These are phyloP conservation scores for Komagataella populi DNA, from an alignment of 805 yeast species.

Conservation along the genomic window DNA sequence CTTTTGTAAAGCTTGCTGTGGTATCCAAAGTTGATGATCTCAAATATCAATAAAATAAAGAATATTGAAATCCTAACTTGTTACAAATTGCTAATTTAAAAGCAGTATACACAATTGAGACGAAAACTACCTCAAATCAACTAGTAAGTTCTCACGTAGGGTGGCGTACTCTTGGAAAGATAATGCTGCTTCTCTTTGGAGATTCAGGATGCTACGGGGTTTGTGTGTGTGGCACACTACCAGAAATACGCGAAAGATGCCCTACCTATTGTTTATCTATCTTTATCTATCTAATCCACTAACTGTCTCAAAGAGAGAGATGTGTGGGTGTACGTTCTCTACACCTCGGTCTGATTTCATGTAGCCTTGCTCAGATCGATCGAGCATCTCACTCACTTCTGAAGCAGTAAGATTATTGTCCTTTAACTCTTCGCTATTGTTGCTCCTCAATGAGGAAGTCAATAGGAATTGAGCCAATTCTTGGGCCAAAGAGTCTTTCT, in stretches of 20 bases:
- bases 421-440: constrained; percentile 5
- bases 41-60: not conserved
- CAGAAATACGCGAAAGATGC: not conserved
- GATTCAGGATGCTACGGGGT: not conserved
- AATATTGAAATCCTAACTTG: not conserved
- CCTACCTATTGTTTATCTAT: not conserved
- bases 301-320: constrained; percentile 22
- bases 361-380: constrained; percentile 32
- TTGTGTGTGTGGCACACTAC: not conserved
- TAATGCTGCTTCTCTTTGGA: not conserved
- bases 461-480: constrained; percentile 27
- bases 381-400: constrained; percentile 36
- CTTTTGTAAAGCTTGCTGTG: not conserved
- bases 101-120: not conserved
- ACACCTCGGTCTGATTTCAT: constrained; percentile 5
- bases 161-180: not conserved
- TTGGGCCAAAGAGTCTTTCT: constrained; percentile 17
- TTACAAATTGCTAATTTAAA: not conserved
- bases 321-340: constrained; percentile 8
- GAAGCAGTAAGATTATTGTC: constrained; percentile 18
- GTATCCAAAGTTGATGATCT: not conserved
- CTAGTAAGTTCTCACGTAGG: not conserved
- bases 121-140: not conserved
- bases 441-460: not conserved
- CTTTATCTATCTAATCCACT: constrained; percentile 12